Percentiles rank a stretch among this genome's conserved stretches.
These are phyloP conservation scores for Effrenium voratum DNA, from an alignment of 73 alveolate species.

Conservation along the genomic window DNA sequence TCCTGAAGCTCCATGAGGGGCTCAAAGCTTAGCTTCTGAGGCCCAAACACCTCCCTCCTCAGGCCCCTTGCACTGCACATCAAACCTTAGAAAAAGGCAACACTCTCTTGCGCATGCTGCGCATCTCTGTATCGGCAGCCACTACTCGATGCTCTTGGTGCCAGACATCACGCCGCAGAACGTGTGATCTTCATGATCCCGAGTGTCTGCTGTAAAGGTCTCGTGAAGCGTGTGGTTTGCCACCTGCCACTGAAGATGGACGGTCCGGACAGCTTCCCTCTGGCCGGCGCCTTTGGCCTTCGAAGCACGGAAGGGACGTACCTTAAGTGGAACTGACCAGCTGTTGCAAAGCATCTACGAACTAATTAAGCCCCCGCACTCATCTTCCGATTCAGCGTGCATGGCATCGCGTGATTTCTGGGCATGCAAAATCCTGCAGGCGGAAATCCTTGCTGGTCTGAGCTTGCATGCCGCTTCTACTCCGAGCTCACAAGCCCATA, in stretches of 20 bases:
- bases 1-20: neutral
- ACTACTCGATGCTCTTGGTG: neutral
- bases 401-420: neutral
- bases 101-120: neutral
- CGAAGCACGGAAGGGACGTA: constrained; percentile 82
- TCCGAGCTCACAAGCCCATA: too few relatives aligned
- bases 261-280: neutral
- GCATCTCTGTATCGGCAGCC: neutral
- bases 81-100: constrained; percentile 22
- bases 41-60: constrained; percentile 57
- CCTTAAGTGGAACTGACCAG: too few relatives aligned
- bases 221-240: constrained; percentile 88
- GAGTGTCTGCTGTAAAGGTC: constrained; percentile 89
- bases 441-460: neutral
- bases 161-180: constrained; percentile 74
- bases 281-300: constrained; percentile 59
- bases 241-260: neutral
- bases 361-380: too few relatives aligned
- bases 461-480: neutral
- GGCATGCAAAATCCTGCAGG: neutral
- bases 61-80: constrained; percentile 79
- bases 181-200: constrained; percentile 89
- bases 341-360: too few relatives aligned
- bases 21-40: neutral
- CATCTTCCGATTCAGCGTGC: neutral